Conservation (phyloP, 2,329 filamentous ascomycete species). For the Ceratocystis diversiconidia region DNA sequence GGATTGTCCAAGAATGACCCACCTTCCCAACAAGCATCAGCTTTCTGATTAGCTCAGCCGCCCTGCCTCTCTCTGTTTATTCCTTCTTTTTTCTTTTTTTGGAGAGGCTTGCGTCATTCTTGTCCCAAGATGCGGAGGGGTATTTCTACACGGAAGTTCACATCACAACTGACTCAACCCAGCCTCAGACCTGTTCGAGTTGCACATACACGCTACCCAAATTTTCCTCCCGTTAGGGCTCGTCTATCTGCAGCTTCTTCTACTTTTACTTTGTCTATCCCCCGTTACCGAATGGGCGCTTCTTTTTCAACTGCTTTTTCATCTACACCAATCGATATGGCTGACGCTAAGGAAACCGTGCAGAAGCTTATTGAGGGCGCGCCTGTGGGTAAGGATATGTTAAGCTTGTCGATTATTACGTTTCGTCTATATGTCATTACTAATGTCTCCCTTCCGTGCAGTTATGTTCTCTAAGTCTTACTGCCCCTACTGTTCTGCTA, state of each 20-base stretch:
- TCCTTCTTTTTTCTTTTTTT: neutral
- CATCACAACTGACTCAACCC: neutral
- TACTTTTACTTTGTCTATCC: constrained; percentile 26
- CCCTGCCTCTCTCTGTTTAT: neutral
- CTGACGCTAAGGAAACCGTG: constrained; percentile 69
- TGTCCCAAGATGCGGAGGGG: neutral
- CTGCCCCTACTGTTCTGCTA: constrained; percentile 79
- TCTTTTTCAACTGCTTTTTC: constrained; percentile 26
- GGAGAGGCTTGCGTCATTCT: neutral
- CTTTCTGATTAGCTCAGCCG: neutral
- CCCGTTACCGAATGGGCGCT: constrained; percentile 21
- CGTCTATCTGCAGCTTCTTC: neutral
- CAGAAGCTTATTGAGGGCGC: constrained; percentile 68
- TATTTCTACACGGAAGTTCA: neutral
- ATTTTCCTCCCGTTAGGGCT: neutral
- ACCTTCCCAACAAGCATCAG: neutral
- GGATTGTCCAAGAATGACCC: neutral
- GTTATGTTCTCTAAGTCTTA: constrained; percentile 95
- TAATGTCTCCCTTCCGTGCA: constrained; percentile 23
- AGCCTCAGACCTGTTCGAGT: neutral
- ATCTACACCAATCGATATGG: constrained; percentile 53
- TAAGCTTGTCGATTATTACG: neutral
- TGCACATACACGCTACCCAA: neutral
- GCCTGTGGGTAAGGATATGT: constrained; percentile 17
- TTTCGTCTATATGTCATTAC: neutral